phyloP scores from a whole-genome alignment of 306 rosid species.

The Vigna angularis region DNA sequence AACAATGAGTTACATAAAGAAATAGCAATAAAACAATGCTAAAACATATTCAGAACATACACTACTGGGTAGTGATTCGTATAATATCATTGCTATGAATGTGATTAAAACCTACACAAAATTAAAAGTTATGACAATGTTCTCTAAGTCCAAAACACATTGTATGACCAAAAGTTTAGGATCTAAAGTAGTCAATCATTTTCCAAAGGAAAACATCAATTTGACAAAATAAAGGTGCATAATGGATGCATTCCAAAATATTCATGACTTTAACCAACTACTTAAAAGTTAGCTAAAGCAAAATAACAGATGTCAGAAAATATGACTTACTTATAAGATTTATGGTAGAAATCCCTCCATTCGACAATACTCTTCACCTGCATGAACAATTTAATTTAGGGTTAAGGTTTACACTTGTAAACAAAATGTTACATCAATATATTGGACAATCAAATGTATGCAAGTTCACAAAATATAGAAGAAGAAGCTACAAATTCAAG shows the following conservation, averaged over 20 bases:
- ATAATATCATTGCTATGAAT: constrained; percentile 18
- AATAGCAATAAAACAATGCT: not conserved
- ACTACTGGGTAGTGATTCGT: constrained; percentile 8
- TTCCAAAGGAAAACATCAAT: not conserved
- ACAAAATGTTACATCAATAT: constrained; percentile 17
- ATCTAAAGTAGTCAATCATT: constrained; percentile 29
- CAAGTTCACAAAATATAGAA: not conserved
- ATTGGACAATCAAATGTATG: not conserved
- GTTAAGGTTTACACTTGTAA: constrained; percentile 21
- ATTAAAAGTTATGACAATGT: constrained; percentile 9
- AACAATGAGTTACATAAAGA: not conserved
- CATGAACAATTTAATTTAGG: constrained; percentile 34
- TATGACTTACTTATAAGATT: constrained; percentile 76
- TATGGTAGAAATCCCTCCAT: constrained; percentile 87
- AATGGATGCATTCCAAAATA: constrained; percentile 11
- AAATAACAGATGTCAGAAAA: constrained; percentile 29
- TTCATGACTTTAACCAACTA: constrained; percentile 28
- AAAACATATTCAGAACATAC: not conserved
- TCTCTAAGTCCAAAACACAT: not conserved
- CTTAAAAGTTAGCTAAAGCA: not conserved
- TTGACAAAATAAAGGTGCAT: not conserved
- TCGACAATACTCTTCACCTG: constrained; percentile 94
- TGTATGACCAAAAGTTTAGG: not conserved
- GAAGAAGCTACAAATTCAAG: constrained; percentile 12
- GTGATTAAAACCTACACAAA: not conserved